Evolutionary conservation across 805 yeast genomes (phyloP).

Genomic region (Lachancea thermotolerans): DNA sequence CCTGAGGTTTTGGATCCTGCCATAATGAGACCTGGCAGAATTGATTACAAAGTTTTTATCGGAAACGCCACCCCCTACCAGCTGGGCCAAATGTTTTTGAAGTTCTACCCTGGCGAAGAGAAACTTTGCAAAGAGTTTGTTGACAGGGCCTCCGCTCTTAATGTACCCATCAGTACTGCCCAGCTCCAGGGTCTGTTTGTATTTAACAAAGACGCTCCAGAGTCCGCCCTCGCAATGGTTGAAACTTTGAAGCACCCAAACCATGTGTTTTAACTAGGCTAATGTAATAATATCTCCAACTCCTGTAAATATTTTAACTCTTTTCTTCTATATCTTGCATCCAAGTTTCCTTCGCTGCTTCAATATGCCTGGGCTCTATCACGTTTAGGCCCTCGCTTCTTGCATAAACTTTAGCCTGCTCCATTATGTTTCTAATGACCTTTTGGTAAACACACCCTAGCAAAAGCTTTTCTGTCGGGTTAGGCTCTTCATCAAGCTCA

Average conservation of each 20-base stretch:
- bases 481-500: background rate
- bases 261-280: slow-evolving; percentile 26
- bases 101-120: slow-evolving; percentile 67
- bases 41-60: slow-evolving; percentile 74
- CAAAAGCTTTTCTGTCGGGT: background rate
- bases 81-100: slow-evolving; percentile 73
- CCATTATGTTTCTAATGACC: background rate
- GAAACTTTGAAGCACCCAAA: slow-evolving; percentile 31
- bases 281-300: background rate
- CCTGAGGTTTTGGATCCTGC: slow-evolving; percentile 94
- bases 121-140: slow-evolving; percentile 46
- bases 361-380: background rate
- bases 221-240: slow-evolving; percentile 64
- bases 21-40: slow-evolving; percentile 87
- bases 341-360: background rate
- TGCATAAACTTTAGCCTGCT: background rate
- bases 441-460: background rate
- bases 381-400: background rate
- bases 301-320: background rate
- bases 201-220: slow-evolving; percentile 78
- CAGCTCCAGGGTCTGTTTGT: slow-evolving; percentile 94
- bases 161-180: slow-evolving; percentile 74
- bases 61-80: slow-evolving; percentile 86
- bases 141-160: slow-evolving; percentile 36
- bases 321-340: background rate